phyloP scores from a whole-genome alignment of 495 filamentous ascomycete species.

The Elasticomyces elasticus region DNA sequence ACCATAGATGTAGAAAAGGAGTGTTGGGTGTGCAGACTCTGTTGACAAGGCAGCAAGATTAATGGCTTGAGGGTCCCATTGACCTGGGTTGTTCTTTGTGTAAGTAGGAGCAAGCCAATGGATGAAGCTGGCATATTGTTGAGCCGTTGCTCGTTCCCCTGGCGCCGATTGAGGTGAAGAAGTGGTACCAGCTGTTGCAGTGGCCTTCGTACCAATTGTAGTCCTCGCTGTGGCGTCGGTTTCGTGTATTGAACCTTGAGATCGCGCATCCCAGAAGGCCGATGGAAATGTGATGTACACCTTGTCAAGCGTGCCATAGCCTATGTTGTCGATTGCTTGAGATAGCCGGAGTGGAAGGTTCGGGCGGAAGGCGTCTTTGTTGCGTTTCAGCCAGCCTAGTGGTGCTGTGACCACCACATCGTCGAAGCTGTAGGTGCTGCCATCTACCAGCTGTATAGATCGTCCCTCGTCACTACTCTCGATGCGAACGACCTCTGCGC shows the following conservation, averaged over 20 bases:
- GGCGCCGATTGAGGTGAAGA: slow-evolving; percentile 25
- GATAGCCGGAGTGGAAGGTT: slow-evolving; percentile 53
- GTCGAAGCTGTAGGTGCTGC: slow-evolving; percentile 54
- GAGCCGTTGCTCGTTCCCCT: not conserved
- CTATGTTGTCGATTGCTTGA: slow-evolving; percentile 65
- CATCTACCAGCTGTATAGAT: slow-evolving; percentile 45
- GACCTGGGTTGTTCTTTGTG: slow-evolving; percentile 49
- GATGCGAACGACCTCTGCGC: slow-evolving; percentile 48
- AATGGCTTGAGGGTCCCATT: slow-evolving; percentile 71
- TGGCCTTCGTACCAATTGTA: slow-evolving; percentile 20
- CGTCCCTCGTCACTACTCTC: slow-evolving; percentile 24
- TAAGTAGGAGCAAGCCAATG: slow-evolving; percentile 60
- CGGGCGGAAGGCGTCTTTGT: slow-evolving; percentile 61
- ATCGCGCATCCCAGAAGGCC: slow-evolving; percentile 49
- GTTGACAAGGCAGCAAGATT: slow-evolving; percentile 61
- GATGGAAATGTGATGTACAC: slow-evolving; percentile 77
- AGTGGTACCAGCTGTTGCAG: slow-evolving; percentile 28
- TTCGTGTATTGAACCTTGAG: not conserved
- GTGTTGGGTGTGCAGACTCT: slow-evolving; percentile 61
- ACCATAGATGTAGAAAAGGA: slow-evolving; percentile 89
- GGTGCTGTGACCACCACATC: slow-evolving; percentile 79
- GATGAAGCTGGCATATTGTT: slow-evolving; percentile 47
- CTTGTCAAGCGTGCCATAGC: slow-evolving; percentile 87
- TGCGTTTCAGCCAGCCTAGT: slow-evolving; percentile 79
- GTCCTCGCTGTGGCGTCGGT: not conserved